Evolutionary conservation across 2,329 filamentous ascomycete genomes (phyloP).

Genomic region (Pestalotiopsis fici): DNA sequence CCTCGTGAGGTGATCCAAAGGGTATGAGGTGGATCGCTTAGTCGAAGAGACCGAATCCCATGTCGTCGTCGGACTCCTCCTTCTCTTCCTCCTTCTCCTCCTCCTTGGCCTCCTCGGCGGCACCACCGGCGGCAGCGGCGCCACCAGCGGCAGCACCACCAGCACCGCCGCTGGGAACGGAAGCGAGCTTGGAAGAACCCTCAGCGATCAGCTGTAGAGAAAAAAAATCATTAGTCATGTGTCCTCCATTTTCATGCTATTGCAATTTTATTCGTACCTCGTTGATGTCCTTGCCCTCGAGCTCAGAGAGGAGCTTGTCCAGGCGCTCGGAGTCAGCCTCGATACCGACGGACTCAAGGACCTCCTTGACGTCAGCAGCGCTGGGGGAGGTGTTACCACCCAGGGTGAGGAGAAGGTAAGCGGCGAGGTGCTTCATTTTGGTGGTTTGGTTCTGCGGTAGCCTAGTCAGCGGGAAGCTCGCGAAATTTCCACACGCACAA

Average conservation of each 20-base stretch:
- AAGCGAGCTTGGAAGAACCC: slow-evolving; percentile 92
- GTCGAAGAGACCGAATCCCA: slow-evolving; percentile 78
- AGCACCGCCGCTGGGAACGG: slow-evolving; percentile 89
- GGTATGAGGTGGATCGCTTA: slow-evolving; percentile 46
- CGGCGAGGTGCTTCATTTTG: slow-evolving; percentile 99
- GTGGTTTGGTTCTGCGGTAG: slow-evolving; percentile 35
- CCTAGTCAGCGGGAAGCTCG: slow-evolving; percentile 16
- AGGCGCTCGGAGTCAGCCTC: slow-evolving; percentile 91
- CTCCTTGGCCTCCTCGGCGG: slow-evolving; percentile 62
- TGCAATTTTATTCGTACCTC: slow-evolving; percentile 63
- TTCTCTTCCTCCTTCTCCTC: slow-evolving; percentile 73
- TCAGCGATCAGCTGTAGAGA: slow-evolving; percentile 77
- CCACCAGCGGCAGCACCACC: slow-evolving; percentile 72
- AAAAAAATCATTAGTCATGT: slow-evolving; percentile 17
- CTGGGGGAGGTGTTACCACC: slow-evolving; percentile 90
- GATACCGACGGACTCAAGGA: slow-evolving; percentile 92
- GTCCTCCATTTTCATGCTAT: neutral
- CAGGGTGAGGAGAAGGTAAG: slow-evolving; percentile 95
- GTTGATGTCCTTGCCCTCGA: slow-evolving; percentile 89
- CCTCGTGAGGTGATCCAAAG: slow-evolving; percentile 18
- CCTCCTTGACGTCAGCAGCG: slow-evolving; percentile 80
- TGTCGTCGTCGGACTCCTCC: slow-evolving; percentile 74
- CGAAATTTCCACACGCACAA: neutral
- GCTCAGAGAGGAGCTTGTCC: slow-evolving; percentile 83
- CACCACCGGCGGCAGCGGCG: slow-evolving; percentile 64